Evolutionary conservation across 177 flowering plant genomes (phyloP).

Genomic region (Telopea speciosissima): DNA sequence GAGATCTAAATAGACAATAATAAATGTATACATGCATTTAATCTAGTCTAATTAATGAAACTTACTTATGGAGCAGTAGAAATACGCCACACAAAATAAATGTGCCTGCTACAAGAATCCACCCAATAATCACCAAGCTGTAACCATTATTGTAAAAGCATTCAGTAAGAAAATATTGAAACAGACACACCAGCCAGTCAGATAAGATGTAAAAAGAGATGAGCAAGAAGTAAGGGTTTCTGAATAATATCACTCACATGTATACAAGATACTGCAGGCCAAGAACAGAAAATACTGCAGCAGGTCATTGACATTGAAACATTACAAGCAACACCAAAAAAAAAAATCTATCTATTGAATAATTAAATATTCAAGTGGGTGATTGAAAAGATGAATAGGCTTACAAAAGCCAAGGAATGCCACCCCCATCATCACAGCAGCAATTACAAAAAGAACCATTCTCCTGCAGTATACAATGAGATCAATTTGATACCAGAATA

Average conservation of each 20-base stretch:
- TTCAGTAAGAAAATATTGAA: background rate
- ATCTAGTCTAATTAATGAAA: background rate
- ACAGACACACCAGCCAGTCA: background rate
- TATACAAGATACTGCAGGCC: conserved; percentile 74
- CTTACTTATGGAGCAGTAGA: conserved; percentile 89
- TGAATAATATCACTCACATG: conserved; percentile 39
- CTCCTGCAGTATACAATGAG: conserved; percentile 43
- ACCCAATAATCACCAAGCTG: conserved; percentile 84
- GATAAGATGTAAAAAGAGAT: background rate
- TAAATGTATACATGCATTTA: background rate
- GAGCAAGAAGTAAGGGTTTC: background rate
- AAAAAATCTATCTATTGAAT: background rate
- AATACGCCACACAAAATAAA: conserved; percentile 82
- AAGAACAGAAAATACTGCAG: conserved; percentile 74
- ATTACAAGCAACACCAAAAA: conserved; percentile 1
- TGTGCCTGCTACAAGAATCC: conserved; percentile 86
- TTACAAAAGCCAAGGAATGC: conserved; percentile 77
- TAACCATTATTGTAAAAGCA: conserved; percentile 18
- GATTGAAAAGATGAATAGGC: conserved; percentile 11
- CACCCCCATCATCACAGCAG: conserved; percentile 77
- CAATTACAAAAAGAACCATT: conserved; percentile 54
- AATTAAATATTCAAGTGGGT: background rate
- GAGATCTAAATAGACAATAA: background rate
- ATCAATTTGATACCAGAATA: conserved; percentile 12
- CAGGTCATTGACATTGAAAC: background rate